Conservation (phyloP, 345 rosid genomes). For the Populus euphratica region DNA sequence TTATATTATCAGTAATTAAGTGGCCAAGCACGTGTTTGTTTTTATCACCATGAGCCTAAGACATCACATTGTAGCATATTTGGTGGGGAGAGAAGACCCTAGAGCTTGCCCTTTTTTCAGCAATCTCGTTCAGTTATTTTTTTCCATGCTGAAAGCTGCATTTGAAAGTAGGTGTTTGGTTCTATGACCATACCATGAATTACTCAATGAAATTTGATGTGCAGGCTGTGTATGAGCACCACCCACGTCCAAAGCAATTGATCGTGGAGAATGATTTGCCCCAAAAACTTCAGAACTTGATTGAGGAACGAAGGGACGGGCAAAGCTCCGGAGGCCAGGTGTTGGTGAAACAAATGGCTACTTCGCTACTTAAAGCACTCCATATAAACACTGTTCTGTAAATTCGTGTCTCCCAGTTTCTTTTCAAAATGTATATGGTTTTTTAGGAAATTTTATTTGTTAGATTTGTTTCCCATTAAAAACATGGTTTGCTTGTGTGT, state of each 20-base stretch:
- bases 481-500: background rate
- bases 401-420: conserved; percentile 17
- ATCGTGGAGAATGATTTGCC: conserved; percentile 95
- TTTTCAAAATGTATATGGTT: conserved; percentile 19
- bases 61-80: background rate
- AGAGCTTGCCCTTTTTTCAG: background rate
- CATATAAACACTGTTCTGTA: conserved; percentile 87
- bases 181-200: background rate
- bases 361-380: conserved; percentile 90
- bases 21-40: background rate
- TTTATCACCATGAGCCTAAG: background rate
- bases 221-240: conserved; percentile 98
- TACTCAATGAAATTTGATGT: background rate
- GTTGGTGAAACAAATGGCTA: conserved; percentile 95
- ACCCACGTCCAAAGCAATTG: conserved; percentile 92
- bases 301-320: conserved; percentile 95
- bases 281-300: conserved; percentile 72
- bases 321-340: conserved; percentile 97
- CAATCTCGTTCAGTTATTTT: background rate
- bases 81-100: background rate
- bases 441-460: conserved; percentile 9
- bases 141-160: background rate
- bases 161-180: background rate
- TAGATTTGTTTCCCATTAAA: background rate
- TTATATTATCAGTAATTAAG: background rate